Evolutionary conservation across 129 eudicot genomes (phyloP).

Genomic region (Smallanthus sonchifolius): DNA sequence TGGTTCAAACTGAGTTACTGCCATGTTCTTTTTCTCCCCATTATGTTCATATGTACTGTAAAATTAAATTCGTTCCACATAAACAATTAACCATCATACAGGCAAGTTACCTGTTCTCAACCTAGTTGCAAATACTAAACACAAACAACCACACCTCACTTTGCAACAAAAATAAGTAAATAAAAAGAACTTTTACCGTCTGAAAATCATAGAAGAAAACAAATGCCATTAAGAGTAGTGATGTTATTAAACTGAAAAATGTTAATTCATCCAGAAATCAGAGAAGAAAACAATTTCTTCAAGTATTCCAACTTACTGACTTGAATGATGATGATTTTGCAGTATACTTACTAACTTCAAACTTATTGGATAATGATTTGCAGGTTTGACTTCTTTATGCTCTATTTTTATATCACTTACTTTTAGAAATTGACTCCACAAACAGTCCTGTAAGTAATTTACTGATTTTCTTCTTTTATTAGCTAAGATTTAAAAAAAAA

Average conservation of each 20-base stretch:
- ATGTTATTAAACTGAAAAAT: too few species aligned
- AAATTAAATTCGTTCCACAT: background rate
- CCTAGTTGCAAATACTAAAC: slow-evolving; percentile 3
- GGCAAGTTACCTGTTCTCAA: background rate
- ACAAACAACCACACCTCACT: background rate
- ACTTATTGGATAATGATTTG: background rate
- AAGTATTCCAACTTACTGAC: background rate
- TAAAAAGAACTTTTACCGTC: background rate
- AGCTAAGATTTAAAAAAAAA: background rate
- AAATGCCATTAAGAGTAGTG: background rate
- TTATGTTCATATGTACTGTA: slow-evolving; percentile 74
- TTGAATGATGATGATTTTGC: background rate
- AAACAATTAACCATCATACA: background rate
- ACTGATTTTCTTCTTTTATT: background rate
- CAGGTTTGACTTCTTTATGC: background rate
- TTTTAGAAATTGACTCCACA: background rate
- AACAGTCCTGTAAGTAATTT: background rate
- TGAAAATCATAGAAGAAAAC: background rate
- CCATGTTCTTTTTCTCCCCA: slow-evolving; percentile 96
- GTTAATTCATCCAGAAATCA: too few species aligned
- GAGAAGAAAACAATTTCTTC: background rate
- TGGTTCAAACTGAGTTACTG: slow-evolving; percentile 95
- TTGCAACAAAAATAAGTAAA: background rate
- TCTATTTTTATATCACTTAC: background rate
- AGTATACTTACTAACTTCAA: background rate